Conservation (phyloP, 1,284 basidiomycete species). For the Ceratobasidium sp. region DNA sequence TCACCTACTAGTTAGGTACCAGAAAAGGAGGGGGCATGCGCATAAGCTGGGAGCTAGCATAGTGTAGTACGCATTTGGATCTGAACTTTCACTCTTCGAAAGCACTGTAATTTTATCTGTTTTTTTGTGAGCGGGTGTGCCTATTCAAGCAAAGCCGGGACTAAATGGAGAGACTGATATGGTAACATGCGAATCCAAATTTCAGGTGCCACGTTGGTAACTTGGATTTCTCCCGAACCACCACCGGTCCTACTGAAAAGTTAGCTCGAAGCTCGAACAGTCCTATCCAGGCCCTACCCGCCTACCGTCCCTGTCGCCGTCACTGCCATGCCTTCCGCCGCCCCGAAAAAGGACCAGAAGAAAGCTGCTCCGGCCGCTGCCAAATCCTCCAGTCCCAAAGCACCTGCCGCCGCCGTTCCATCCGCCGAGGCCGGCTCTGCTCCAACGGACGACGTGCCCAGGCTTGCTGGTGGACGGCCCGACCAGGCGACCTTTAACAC, state of each 20-base stretch:
- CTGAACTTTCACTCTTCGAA: conserved; percentile 23
- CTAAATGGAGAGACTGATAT: no score
- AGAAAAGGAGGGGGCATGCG: conserved; percentile 10
- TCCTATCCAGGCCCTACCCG: conserved; percentile 22
- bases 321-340: conserved; percentile 35
- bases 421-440: conserved; percentile 56
- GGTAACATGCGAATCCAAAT: conserved; percentile 5
- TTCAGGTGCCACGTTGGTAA: conserved; percentile 39
- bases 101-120: conserved; percentile 37
- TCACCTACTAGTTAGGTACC: conserved; percentile 67
- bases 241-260: conserved; percentile 25
- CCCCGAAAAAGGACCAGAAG: conserved; percentile 41
- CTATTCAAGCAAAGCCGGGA: no score
- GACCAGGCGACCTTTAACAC: conserved; percentile 83
- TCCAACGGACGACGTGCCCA: conserved; percentile 58
- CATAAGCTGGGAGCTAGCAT: not conserved
- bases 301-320: conserved; percentile 36
- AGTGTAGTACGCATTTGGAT: not conserved
- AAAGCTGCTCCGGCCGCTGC: conserved; percentile 36
- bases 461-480: conserved; percentile 65
- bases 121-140: not conserved
- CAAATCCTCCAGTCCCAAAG: conserved; percentile 38
- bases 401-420: conserved; percentile 56
- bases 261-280: conserved; percentile 19
- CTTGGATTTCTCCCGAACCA: conserved; percentile 37